Evolutionary conservation across 2,329 filamentous ascomycete species (phyloP), one percentile per base, ranked within the genome.

Genomic region (Lachnellula occidentalis): DNA sequence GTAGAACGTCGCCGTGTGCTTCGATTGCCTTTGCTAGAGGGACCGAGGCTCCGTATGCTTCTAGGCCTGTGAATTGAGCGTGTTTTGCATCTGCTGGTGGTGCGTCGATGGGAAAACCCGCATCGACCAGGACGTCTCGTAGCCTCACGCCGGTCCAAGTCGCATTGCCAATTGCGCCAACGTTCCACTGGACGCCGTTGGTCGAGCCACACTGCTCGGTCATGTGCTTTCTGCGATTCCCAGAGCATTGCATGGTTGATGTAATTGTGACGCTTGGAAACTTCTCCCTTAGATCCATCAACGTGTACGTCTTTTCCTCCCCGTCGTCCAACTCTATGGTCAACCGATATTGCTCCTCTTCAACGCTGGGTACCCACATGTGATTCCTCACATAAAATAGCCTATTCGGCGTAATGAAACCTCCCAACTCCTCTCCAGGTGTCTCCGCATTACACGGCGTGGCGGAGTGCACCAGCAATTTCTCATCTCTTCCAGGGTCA

Each of bases 401-500:
- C 51, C 73, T 68, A 49, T 76, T 78, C 0, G 77, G 76, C 0
- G 78, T 80, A 14, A 58, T 3, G 62, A 82, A 85, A 2, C 71
- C 69, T 17, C 69, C 70, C 24, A 85, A 73, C 34, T 73, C 73
- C 2, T 73, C 70, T 0, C 66, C 68, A 0, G 82, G 81, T 0
- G 81, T 81, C 62, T 86, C 82, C 1, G 82, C 82, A 64, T 86
- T 86, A 58, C 80, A 76, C 3, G 82, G 83, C 59, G 78, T 79
- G 8, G 71, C 66, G 1, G 78, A 84, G 53, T 76, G 76, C 2
- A 75, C 75, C 17, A 78, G 72, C 42, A 86, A 70, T 7, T 74
- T 71, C 1, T 70, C 61, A 64, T 85, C 77, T 24, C 82, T 74
- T 8, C 61, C 64, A 0, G 80, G 81, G 57, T 85, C 81, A 45